These are phyloP conservation scores for Candida mesenterica DNA, from an alignment of 1,139 yeast genomes.

Conservation along the genomic window DNA sequence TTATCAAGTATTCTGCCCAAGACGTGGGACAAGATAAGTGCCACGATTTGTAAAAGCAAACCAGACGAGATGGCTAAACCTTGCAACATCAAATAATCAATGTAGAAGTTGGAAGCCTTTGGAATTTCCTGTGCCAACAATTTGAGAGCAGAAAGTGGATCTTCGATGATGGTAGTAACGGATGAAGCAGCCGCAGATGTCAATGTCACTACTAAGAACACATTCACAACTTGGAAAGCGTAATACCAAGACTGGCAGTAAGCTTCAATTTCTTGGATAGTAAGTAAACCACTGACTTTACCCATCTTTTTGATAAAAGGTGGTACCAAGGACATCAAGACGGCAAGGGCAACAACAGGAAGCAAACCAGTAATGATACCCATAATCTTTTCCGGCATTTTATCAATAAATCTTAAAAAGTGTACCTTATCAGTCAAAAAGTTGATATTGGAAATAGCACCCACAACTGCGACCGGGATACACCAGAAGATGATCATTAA, in stretches of 20 bases:
- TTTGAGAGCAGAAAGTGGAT: conserved; percentile 56
- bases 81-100: conserved; percentile 48
- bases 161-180: conserved; percentile 49
- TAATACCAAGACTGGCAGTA: conserved; percentile 85
- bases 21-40: conserved; percentile 44
- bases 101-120: conserved; percentile 68
- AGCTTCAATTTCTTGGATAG: conserved; percentile 69
- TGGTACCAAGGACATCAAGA: conserved; percentile 76
- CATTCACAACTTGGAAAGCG: conserved; percentile 87
- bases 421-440: conserved; percentile 59
- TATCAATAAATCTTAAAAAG: conserved; percentile 60
- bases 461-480: conserved; percentile 82
- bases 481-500: conserved; percentile 76
- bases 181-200: conserved; percentile 78
- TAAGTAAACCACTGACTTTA: conserved; percentile 65
- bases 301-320: conserved; percentile 70
- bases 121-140: conserved; percentile 63
- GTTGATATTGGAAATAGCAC: conserved; percentile 72
- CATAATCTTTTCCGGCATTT: conserved; percentile 55
- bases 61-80: conserved; percentile 44
- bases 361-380: conserved; percentile 75
- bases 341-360: conserved; percentile 65
- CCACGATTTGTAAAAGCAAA: conserved; percentile 40
- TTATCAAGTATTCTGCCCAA: conserved; percentile 46
- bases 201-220: conserved; percentile 75